phyloP scores from a whole-genome alignment of 148 eudicot genomes.

The Cornus kousa region DNA sequence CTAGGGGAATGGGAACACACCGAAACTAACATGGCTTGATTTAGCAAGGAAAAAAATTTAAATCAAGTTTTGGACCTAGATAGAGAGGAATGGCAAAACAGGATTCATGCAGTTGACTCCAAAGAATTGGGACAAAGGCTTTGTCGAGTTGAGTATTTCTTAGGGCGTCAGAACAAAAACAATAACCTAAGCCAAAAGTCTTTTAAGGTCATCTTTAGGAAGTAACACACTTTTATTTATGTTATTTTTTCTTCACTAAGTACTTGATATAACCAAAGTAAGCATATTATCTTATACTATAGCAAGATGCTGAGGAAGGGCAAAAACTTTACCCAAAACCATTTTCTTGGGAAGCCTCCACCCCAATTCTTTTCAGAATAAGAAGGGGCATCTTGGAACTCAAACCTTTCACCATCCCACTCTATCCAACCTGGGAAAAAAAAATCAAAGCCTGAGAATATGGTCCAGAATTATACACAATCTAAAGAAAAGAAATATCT shows the following conservation, averaged over 20 bases:
- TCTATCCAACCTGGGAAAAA: conserved; percentile 90
- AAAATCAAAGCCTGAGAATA: conserved; percentile 9
- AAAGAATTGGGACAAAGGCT: too few species aligned
- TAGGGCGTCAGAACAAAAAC: not conserved
- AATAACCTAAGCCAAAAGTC: not conserved
- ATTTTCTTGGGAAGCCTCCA: conserved; percentile 89
- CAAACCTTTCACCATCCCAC: conserved; percentile 91
- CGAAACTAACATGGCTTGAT: too few species aligned
- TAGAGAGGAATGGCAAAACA: too few species aligned
- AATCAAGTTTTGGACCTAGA: too few species aligned
- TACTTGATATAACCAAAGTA: not conserved
- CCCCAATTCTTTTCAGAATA: conserved; percentile 99
- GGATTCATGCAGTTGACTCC: too few species aligned
- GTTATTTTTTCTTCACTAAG: not conserved
- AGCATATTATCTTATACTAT: not conserved
- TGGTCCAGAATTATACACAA: not conserved
- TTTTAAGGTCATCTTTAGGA: not conserved
- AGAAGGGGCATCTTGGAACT: conserved; percentile 92
- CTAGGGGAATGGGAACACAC: too few species aligned
- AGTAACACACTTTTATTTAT: not conserved
- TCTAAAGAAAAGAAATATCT: not conserved
- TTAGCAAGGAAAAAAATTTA: too few species aligned
- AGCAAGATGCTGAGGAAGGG: conserved; percentile 9
- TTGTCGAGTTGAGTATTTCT: too few species aligned
- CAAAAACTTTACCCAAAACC: conserved; percentile 82